Evolutionary conservation across 257 asterid species (phyloP), one percentile per base, ranked within the genome.

Genomic region (Nicotiana noctiflora): DNA sequence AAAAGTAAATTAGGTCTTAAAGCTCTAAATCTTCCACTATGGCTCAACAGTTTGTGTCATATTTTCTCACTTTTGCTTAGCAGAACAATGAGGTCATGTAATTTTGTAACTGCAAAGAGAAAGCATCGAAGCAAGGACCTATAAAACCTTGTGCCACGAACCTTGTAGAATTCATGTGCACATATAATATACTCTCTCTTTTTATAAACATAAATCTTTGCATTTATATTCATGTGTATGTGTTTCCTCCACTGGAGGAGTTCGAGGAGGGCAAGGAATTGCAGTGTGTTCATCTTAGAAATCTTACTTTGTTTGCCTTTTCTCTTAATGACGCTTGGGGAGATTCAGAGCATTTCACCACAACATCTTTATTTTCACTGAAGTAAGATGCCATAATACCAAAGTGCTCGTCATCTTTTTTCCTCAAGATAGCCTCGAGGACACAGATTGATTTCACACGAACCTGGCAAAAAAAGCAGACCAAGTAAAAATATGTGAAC

Each of bases 251-350:
- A 62, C 29, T 17, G 44, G 19, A n/a, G 46, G 63, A 37, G 55
- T 68, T 37, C 18, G 19, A 40, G 57, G 60, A 72, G 60, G 61
- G 61, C 8, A 49, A 49, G 32, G n/a, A 49, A 49, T 13, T 49
- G 78, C 61, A 49, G 44, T 6, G 60, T 21, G 78, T 49, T 23
- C 78, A 74, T 74, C 40, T 46, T 46, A 21, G 61, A 49, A 49
- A 74, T 70, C 83, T 84, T 86, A 94, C 99, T 96, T 96, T 96
- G 82, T 83, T 88, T 82, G 99, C 96, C 81, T 94, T 96, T 86
- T 96, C 99, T 85, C 99, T 91, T 85, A 96, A 81, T 70, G 99
- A 96, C 55, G 98, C 97, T 86, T 96, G 99, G 46, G 98, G 99
- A 78, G 97, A 96, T 88, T 94, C 97, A 77, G 90, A 92, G 89